Percentiles rank a stretch among this genome's conserved stretches.
Evolutionary conservation across 345 rosid genomes (phyloP).

Genomic region (Reutealis trisperma): DNA sequence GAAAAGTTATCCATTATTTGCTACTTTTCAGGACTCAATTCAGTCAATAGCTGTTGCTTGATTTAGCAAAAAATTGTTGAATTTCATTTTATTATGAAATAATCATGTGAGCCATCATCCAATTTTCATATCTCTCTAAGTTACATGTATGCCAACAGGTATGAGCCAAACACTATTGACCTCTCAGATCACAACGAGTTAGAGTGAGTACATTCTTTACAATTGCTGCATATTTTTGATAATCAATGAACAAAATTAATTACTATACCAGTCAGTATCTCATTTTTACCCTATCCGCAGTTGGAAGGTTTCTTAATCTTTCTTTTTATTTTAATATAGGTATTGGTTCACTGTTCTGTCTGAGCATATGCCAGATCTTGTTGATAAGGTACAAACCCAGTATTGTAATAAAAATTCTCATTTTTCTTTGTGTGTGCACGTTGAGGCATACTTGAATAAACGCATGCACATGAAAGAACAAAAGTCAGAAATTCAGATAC

Average conservation of each 20-base stretch:
- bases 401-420: neutral
- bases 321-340: slow-evolving; percentile 42
- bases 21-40: neutral
- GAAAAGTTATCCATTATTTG: neutral
- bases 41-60: neutral
- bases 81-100: neutral
- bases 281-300: neutral
- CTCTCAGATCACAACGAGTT: slow-evolving; percentile 77
- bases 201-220: slow-evolving; percentile 67
- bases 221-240: slow-evolving; percentile 8
- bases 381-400: slow-evolving; percentile 67
- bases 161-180: slow-evolving; percentile 96
- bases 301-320: slow-evolving; percentile 14
- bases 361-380: slow-evolving; percentile 94
- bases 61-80: neutral
- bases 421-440: slow-evolving; percentile 3
- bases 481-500: neutral
- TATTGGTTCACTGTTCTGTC: slow-evolving; percentile 96
- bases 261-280: neutral
- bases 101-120: neutral
- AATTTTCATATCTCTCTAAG: slow-evolving; percentile 1
- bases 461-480: no score
- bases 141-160: slow-evolving; percentile 49
- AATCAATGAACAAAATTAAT: neutral
- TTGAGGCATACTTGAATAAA: neutral